Evolutionary conservation across 148 eudicot genomes (phyloP).

Genomic region (Chenopodium album): DNA sequence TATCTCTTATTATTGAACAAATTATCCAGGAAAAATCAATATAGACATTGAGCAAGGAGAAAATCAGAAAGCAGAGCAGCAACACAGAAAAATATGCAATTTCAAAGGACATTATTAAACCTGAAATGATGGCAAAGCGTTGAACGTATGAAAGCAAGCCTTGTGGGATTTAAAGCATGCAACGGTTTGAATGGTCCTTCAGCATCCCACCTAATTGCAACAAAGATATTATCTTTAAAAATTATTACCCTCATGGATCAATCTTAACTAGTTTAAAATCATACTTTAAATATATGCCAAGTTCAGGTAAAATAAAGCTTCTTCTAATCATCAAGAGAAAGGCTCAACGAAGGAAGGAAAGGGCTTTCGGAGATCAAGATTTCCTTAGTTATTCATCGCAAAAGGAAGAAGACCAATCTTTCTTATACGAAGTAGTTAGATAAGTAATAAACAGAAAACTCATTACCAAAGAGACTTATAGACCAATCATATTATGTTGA

Average conservation of each 20-base stretch:
- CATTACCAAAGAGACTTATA: neutral
- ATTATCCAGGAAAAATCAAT: neutral
- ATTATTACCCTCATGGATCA: neutral
- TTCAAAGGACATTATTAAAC: conserved; percentile 26
- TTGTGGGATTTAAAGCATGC: conserved; percentile 86
- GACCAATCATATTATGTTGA: neutral
- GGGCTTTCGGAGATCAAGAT: no score
- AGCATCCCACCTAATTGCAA: conserved; percentile 77
- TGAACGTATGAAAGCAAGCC: conserved; percentile 79
- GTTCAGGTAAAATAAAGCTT: no score
- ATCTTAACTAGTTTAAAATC: neutral
- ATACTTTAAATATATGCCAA: no score
- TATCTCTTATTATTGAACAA: conserved; percentile 6
- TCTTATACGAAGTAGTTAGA: neutral
- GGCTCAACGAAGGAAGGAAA: no score
- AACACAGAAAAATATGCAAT: neutral
- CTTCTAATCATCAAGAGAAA: no score
- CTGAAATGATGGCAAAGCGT: conserved; percentile 88
- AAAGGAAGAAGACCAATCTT: no score
- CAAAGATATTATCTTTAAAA: conserved; percentile 10
- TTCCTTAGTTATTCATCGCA: no score
- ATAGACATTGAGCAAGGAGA: neutral
- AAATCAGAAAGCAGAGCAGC: neutral
- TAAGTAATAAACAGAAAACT: neutral
- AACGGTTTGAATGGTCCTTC: conserved; percentile 95